Evolutionary conservation across 2,329 filamentous ascomycete genomes (phyloP).

Genomic region (Boeremia lycopersici): DNA sequence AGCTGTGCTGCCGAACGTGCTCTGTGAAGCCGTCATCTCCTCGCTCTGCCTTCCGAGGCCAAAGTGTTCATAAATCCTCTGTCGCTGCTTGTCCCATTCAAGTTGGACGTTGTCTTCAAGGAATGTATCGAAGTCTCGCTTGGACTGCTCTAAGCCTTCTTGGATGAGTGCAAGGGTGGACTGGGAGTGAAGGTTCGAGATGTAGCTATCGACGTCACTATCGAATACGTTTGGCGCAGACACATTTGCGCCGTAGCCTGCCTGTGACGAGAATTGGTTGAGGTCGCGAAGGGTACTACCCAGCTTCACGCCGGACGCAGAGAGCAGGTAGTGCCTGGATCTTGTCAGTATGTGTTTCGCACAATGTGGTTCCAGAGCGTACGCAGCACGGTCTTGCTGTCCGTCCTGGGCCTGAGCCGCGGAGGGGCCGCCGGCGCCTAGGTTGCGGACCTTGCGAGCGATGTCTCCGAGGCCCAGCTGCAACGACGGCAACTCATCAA

Average conservation of each 20-base stretch:
- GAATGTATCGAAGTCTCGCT: conserved; percentile 90
- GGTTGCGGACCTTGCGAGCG: conserved; percentile 72
- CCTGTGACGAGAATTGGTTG: conserved; percentile 71
- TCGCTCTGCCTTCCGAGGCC: conserved; percentile 67
- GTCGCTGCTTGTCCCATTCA: conserved; percentile 94
- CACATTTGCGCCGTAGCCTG: conserved; percentile 66
- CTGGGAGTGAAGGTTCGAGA: conserved; percentile 85
- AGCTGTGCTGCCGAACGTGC: conserved; percentile 41
- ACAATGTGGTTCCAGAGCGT: conserved; percentile 34
- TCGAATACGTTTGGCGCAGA: conserved; percentile 53
- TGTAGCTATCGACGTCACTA: conserved; percentile 70
- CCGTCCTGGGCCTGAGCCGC: conserved; percentile 53
- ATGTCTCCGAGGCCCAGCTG: conserved; percentile 93
- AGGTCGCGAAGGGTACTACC: conserved; percentile 85
- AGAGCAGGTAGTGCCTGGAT: conserved; percentile 83
- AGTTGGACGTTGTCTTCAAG: conserved; percentile 93
- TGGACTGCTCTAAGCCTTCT: conserved; percentile 86
- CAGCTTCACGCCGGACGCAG: conserved; percentile 90
- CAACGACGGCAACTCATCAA: conserved; percentile 83
- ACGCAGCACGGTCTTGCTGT: conserved; percentile 58
- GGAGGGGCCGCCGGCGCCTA: conserved; percentile 75
- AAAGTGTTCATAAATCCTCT: conserved; percentile 94
- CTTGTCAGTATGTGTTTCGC: conserved; percentile 19
- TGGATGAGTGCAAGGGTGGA: conserved; percentile 90
- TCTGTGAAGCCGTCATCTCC: conserved; percentile 46